These are phyloP conservation scores for Russula foetens DNA, from an alignment of 768 basidiomycete genomes.

Conservation along the genomic window DNA sequence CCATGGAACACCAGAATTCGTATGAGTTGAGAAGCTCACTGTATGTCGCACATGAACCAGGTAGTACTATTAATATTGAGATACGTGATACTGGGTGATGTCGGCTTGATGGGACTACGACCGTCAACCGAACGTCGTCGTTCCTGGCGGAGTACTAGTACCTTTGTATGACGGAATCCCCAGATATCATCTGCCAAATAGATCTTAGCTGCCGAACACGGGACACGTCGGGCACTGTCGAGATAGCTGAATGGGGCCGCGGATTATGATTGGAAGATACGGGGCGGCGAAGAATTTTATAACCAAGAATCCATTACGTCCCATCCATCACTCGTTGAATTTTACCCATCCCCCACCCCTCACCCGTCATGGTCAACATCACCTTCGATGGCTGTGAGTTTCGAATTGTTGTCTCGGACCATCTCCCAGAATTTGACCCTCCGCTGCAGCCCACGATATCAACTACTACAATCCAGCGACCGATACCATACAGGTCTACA, in stretches of 20 bases:
- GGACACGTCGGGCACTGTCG: neutral
- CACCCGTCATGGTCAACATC: slow-evolving; percentile 24
- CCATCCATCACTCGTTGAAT: neutral
- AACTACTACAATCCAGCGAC: slow-evolving; percentile 24
- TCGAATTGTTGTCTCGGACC: neutral
- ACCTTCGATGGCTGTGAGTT: slow-evolving; percentile 23
- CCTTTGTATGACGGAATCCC: neutral
- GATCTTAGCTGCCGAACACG: neutral
- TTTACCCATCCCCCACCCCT: neutral
- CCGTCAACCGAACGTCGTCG: neutral
- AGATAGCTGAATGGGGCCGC: neutral
- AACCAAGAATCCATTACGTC: neutral
- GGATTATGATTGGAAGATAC: slow-evolving; percentile 15
- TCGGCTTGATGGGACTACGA: neutral
- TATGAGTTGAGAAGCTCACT: neutral
- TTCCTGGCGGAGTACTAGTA: neutral
- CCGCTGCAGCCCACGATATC: slow-evolving; percentile 33
- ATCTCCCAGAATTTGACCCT: neutral
- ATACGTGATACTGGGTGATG: neutral
- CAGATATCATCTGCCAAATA: neutral
- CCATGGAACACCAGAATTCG: neutral
- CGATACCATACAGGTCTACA: slow-evolving; percentile 32
- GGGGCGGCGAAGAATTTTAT: neutral
- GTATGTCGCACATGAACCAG: neutral
- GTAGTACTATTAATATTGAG: neutral